Evolutionary conservation across 345 rosid genomes (phyloP), one percentile per base, ranked within the genome.

Genomic region (Toxicodendron radicans): DNA sequence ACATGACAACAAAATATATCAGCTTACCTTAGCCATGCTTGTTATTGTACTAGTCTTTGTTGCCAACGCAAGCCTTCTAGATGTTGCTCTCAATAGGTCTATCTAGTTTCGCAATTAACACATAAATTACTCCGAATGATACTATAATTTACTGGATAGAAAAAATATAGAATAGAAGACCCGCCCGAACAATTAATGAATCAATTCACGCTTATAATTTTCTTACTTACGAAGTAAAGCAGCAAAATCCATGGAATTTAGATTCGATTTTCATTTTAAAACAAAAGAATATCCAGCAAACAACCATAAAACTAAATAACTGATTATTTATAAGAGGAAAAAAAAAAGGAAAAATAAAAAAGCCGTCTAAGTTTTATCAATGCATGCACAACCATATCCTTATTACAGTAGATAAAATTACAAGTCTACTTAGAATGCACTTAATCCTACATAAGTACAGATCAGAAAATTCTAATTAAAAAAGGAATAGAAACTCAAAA

Each of bases 11-110:
- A 41, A 35, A 20, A 48, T 9, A 27, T 20, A 58, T 24, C 11
- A 35, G 82, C 91, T 86, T 78, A 88, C 97, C 64, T 27, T 54
- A 13, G 95, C 94, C 99, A 91, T 95, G 8, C 92, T 79, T 65
- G 89, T 82, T 24, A 77, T 2, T 0, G 90, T 68, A 51, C 48
- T 86, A 5, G 69, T 56, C 73, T 67, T 85, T 14, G 81, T 71
- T 0, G 84, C 58, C 35, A 65, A 80, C 66, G 64, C 64, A 58
- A 86, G 80, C 75, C 81, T 83, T 76, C 86, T 84, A 84, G 86
- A 83, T 23, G 83, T 76, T 48, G 68, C 83, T 78, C 83, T 87
- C 82, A 83, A 64, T 71, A 88, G 75, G 73, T 67, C 98, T 92
- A 92, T 81, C 97, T 94, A 91, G 87, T 89, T 81, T 83, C 78